phyloP scores from a whole-genome alignment of 352 stramenopile genomes.

The Globisporangium spiculum region DNA sequence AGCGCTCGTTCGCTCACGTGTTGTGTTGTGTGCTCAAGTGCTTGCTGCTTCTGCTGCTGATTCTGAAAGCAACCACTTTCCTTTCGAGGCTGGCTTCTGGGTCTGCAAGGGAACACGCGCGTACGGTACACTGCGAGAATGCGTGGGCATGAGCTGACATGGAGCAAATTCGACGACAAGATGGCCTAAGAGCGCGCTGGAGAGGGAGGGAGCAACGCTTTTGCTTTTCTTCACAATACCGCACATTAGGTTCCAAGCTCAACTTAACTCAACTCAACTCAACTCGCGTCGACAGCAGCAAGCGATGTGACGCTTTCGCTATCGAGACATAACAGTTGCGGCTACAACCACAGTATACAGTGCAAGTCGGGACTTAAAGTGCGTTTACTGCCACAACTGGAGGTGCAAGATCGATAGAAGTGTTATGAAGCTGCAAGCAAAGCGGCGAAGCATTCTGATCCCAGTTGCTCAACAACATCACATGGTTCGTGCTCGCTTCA shows the following conservation, averaged over 20 bases:
- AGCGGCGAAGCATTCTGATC: background rate
- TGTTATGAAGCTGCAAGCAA: background rate
- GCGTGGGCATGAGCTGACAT: too few relatives aligned
- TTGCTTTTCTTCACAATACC: too few relatives aligned
- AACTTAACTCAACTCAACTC: background rate
- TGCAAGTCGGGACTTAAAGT: background rate
- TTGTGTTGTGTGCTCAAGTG: background rate
- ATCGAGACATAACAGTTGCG: background rate
- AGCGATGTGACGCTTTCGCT: background rate
- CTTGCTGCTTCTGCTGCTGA: too few relatives aligned
- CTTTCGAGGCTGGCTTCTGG: too few relatives aligned
- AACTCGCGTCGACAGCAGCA: constrained; percentile 5
- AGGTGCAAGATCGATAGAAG: too few relatives aligned
- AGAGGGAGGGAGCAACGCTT: too few relatives aligned
- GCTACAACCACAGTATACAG: background rate
- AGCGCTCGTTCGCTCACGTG: background rate
- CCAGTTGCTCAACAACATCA: background rate
- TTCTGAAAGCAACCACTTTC: too few relatives aligned
- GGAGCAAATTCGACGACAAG: too few relatives aligned
- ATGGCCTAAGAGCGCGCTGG: background rate
- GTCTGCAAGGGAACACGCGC: too few relatives aligned
- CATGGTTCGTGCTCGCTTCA: background rate
- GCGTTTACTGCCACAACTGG: background rate
- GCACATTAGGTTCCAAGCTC: background rate
- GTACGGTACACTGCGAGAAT: too few relatives aligned